Evolutionary conservation across 148 eudicot species (phyloP), one percentile per base, ranked within the genome.

Genomic region (Vaccinium darrowii): DNA sequence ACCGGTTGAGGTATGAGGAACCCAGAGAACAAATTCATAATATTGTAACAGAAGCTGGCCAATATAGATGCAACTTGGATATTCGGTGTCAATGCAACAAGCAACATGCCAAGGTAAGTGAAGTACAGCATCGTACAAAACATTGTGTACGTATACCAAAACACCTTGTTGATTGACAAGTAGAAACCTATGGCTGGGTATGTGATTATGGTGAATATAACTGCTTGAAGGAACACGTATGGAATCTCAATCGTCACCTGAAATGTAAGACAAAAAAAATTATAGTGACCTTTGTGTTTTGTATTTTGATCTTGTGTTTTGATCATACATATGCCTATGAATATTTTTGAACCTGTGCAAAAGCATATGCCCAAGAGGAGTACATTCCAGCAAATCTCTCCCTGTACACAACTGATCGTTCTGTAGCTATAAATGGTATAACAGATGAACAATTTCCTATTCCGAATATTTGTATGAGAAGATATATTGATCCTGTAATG

Each of bases 331-430:
- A 16, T 65, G 8, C 39, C 6, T 65, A 4, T 43, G 16, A 39
- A 19, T 73, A 5, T 50, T 84, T 18, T 5, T 63, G 63, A 63
- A 91, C 93, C 91, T 91, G 93, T 71, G 93, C 90, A 65, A 91
- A 65, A 49, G 91, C 83, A 82, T 89, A 91, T 49, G 91, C 89
- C 84, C 88, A 85, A 10, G 91, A 84, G n/a, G 91, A 82, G 62
- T 87, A 87, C 89, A 87, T 87, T 11, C 85, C 89, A 10, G 89
- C 63, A 82, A 84, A 87, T 80, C 78, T 86, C 84, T 91, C 93
- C 21, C 93, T 69, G 72, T 88, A 91, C 51, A 91, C 57, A 39
- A 89, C 86, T 10, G 83, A 87, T 30, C 91, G 88, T 71, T 89
- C 91, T 33, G 78, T 79, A 9, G 84, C 83, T n/a, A 91, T 87